A percentile compares a stretch with the other conserved stretches of the same genome.
Evolutionary conservation across 768 basidiomycete genomes (phyloP).

Genomic region (Hypholoma sublateritium): DNA sequence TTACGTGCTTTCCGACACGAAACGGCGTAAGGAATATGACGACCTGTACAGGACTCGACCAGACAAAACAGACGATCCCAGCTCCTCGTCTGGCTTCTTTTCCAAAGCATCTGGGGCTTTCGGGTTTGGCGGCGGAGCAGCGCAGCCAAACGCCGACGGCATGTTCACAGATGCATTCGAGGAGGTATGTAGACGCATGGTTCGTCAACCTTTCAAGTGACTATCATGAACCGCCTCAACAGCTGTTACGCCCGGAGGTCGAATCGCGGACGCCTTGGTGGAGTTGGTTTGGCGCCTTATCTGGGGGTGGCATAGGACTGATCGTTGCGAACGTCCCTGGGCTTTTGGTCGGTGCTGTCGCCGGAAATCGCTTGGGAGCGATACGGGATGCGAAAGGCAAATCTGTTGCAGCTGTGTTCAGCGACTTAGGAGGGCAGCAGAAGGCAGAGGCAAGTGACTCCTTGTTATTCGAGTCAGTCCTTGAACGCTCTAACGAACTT

Average conservation of each 20-base stretch:
- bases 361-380: constrained; percentile 89
- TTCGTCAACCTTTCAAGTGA: background rate
- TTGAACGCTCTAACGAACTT: background rate
- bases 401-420: constrained; percentile 88
- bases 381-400: constrained; percentile 93
- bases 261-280: constrained; percentile 70
- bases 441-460: constrained; percentile 74
- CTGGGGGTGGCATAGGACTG: constrained; percentile 67
- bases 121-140: constrained; percentile 31
- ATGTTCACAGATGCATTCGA: constrained; percentile 92
- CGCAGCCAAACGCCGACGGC: constrained; percentile 72
- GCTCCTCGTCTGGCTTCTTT: constrained; percentile 75
- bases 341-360: constrained; percentile 80
- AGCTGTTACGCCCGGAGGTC: constrained; percentile 84
- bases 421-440: constrained; percentile 69
- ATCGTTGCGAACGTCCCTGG: constrained; percentile 82
- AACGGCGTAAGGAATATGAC: constrained; percentile 74
- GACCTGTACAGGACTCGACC: constrained; percentile 55
- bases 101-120: constrained; percentile 75
- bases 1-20: constrained; percentile 84
- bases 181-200: constrained; percentile 52
- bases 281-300: constrained; percentile 71
- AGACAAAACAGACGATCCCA: constrained; percentile 61
- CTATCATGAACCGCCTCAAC: background rate
- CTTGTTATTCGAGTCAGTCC: constrained; percentile 1